Conservation (phyloP, 2,329 filamentous ascomycete species). For the Aspergillus intermedius region DNA sequence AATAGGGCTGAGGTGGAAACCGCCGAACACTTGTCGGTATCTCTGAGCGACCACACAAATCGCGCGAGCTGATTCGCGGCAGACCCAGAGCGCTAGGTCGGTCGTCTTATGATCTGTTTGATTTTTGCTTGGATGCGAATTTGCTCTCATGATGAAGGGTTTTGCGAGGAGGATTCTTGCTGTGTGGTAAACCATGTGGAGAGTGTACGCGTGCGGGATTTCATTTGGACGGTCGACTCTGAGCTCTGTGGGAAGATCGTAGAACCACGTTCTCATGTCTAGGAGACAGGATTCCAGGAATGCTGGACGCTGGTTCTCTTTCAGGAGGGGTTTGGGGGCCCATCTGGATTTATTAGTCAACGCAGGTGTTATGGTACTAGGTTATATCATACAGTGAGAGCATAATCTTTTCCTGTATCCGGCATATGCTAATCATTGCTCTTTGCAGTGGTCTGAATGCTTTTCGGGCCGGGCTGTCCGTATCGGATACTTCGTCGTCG, state of each 20-base stretch:
- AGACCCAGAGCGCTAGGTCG: conserved; percentile 8
- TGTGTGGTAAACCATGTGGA: conserved; percentile 33
- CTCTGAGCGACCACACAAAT: conserved; percentile 23
- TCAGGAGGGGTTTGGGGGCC: conserved; percentile 21
- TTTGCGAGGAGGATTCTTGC: conserved; percentile 26
- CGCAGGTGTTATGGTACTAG: background rate
- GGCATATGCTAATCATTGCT: conserved; percentile 8
- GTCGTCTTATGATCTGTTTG: conserved; percentile 1
- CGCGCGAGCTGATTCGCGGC: conserved; percentile 15
- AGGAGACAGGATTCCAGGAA: conserved; percentile 28
- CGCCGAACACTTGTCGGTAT: conserved; percentile 28
- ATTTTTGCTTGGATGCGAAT: background rate
- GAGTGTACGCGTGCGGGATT: conserved; percentile 25
- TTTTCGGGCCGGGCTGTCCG: background rate
- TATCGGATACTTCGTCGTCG: conserved; percentile 7
- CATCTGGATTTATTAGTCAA: conserved; percentile 14
- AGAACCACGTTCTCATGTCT: conserved; percentile 30
- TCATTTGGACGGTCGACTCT: conserved; percentile 19
- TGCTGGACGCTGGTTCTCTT: conserved; percentile 10
- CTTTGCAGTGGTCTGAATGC: background rate
- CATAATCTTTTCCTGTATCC: conserved; percentile 27
- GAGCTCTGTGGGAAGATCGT: conserved; percentile 26
- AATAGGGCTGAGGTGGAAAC: conserved; percentile 29
- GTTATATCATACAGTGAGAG: conserved; percentile 20
- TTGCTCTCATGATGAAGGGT: conserved; percentile 16